These are phyloP conservation scores for Cladosporium austrohemisphaericum DNA, from an alignment of 2,329 filamentous ascomycete genomes.

Conservation along the genomic window DNA sequence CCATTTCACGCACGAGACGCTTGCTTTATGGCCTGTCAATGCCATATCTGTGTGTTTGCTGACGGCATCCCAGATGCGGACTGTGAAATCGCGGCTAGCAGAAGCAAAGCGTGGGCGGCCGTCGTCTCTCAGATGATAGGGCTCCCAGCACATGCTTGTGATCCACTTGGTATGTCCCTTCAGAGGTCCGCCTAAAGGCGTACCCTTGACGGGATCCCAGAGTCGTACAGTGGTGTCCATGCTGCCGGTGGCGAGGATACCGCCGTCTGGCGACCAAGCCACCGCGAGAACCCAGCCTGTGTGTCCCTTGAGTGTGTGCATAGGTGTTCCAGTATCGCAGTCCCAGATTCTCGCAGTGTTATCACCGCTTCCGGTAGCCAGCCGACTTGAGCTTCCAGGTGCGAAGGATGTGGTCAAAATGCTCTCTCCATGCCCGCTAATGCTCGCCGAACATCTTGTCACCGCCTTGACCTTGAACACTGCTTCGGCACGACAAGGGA, in stretches of 20 bases:
- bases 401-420: conserved; percentile 86
- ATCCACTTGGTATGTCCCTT: conserved; percentile 90
- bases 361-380: conserved; percentile 88
- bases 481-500: conserved; percentile 74
- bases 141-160: conserved; percentile 85
- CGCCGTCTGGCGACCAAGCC: conserved; percentile 79
- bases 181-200: conserved; percentile 65
- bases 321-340: conserved; percentile 85
- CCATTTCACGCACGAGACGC: conserved; percentile 89
- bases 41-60: conserved; percentile 75
- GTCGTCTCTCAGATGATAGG: conserved; percentile 74
- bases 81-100: conserved; percentile 83
- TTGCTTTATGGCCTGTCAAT: conserved; percentile 82
- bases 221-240: conserved; percentile 91
- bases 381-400: conserved; percentile 67
- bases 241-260: conserved; percentile 78
- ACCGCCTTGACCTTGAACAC: conserved; percentile 92
- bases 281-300: conserved; percentile 86
- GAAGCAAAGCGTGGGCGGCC: conserved; percentile 78
- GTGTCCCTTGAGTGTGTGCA: conserved; percentile 81
- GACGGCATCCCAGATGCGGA: conserved; percentile 81
- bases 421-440: conserved; percentile 86
- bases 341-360: conserved; percentile 92
- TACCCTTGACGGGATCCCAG: conserved; percentile 82
- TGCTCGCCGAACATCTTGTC: conserved; percentile 80